A percentile compares a stretch with the other conserved stretches of the same genome.
These are phyloP conservation scores for Jaapia argillacea DNA, from an alignment of 768 basidiomycete genomes.

Conservation along the genomic window DNA sequence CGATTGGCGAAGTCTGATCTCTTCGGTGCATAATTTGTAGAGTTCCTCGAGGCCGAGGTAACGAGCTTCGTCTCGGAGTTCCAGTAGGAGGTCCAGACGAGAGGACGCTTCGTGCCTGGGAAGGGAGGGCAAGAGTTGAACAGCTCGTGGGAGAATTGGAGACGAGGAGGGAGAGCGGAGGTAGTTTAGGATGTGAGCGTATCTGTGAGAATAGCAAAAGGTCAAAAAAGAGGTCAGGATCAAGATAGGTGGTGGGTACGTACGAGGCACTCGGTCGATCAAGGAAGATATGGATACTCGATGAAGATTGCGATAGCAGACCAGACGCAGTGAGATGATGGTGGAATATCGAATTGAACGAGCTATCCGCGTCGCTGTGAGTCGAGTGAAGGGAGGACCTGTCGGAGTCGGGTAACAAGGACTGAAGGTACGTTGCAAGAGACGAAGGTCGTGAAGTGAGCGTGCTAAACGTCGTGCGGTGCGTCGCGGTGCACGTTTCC, in stretches of 20 bases:
- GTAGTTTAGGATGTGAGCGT: constrained; percentile 60
- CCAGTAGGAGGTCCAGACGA: constrained; percentile 57
- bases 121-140: constrained; percentile 25
- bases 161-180: constrained; percentile 48
- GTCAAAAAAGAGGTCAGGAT: constrained; percentile 1
- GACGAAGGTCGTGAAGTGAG: constrained; percentile 60
- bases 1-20: too few relatives aligned
- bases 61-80: constrained; percentile 70
- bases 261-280: constrained; percentile 76
- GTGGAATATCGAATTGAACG: constrained; percentile 43
- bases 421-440: constrained; percentile 32
- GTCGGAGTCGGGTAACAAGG: constrained; percentile 26
- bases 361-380: constrained; percentile 26
- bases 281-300: constrained; percentile 52
- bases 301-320: constrained; percentile 30
- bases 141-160: constrained; percentile 48
- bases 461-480: constrained; percentile 58
- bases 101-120: constrained; percentile 19
- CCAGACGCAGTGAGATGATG: constrained; percentile 57
- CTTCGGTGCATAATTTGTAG: constrained; percentile 53
- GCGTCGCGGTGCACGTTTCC: constrained; percentile 61
- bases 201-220: constrained; percentile 30
- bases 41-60: constrained; percentile 65
- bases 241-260: constrained; percentile 20
- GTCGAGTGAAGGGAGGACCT: constrained; percentile 48